A percentile compares a stretch with the other conserved stretches of the same genome.
Conservation (phyloP, 2,329 filamentous ascomycete genomes). For the Diplodia scrobiculata region DNA sequence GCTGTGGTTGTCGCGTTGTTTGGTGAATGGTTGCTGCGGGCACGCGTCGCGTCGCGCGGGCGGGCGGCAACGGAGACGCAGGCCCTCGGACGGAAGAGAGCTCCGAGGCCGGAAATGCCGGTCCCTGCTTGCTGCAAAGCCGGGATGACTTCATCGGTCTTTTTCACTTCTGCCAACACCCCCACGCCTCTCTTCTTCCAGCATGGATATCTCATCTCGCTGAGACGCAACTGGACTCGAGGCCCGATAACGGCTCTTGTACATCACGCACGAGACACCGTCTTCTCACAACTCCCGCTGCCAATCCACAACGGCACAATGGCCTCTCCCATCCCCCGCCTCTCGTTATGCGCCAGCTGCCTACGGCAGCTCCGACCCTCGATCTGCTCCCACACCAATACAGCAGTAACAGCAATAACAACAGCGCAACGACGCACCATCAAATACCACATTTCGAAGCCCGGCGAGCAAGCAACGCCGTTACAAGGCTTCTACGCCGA, state of each 20-base stretch:
- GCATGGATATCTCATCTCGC: neutral
- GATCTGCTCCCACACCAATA: constrained; percentile 32
- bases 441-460: constrained; percentile 40
- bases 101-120: constrained; percentile 5
- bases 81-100: constrained; percentile 4
- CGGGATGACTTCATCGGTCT: constrained; percentile 28
- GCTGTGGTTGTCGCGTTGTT: neutral
- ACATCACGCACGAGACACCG: neutral
- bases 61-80: neutral
- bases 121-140: neutral
- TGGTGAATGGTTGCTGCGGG: neutral
- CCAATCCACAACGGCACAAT: neutral
- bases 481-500: constrained; percentile 46
- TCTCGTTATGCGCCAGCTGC: constrained; percentile 25
- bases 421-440: constrained; percentile 37
- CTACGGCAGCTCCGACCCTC: constrained; percentile 22
- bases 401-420: constrained; percentile 33
- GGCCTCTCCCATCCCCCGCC: neutral
- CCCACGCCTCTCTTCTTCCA: neutral
- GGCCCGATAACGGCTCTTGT: neutral
- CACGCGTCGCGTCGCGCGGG: constrained; percentile 15
- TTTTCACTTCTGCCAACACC: constrained; percentile 20
- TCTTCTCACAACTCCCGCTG: neutral
- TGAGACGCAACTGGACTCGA: neutral
- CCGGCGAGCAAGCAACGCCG: constrained; percentile 45